These are phyloP conservation scores for Cercophora sp. DNA, from an alignment of 495 filamentous ascomycete genomes.

Conservation along the genomic window DNA sequence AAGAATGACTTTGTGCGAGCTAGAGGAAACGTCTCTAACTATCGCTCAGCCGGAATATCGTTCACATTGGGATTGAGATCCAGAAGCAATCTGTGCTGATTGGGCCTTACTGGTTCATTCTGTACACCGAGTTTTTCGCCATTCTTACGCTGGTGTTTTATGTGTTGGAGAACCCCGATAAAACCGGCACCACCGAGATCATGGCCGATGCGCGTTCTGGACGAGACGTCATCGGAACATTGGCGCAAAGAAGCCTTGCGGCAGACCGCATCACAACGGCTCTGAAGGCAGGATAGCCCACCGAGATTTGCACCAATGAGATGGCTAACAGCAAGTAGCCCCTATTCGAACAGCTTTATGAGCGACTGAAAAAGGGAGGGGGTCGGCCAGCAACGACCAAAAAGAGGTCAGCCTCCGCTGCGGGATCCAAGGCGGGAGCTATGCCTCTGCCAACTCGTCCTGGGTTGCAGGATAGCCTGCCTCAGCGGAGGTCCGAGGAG, in stretches of 20 bases:
- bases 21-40: too few relatives aligned
- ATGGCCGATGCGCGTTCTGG: constrained; percentile 81
- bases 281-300: constrained; percentile 54
- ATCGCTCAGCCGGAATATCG: constrained; percentile 87
- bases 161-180: constrained; percentile 84
- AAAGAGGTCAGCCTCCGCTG: constrained; percentile 56
- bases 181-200: constrained; percentile 68
- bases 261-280: constrained; percentile 78
- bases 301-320: constrained; percentile 1
- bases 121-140: constrained; percentile 94
- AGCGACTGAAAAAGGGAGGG: constrained; percentile 51
- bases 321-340: constrained; percentile 35
- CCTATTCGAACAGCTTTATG: constrained; percentile 79
- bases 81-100: constrained; percentile 75
- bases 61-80: constrained; percentile 89
- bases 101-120: constrained; percentile 93
- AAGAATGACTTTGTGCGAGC: too few relatives aligned
- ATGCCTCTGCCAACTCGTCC: constrained; percentile 22
- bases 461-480: constrained; percentile 24
- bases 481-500: constrained; percentile 44
- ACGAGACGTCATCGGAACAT: constrained; percentile 68
- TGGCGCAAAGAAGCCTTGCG: constrained; percentile 81
- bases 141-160: constrained; percentile 88
- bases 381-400: constrained; percentile 40
- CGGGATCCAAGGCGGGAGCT: constrained; percentile 39